Evolutionary conservation across 192 early-diverging fungal species (phyloP).

Genomic region (Gaertneriomyces sp.): DNA sequence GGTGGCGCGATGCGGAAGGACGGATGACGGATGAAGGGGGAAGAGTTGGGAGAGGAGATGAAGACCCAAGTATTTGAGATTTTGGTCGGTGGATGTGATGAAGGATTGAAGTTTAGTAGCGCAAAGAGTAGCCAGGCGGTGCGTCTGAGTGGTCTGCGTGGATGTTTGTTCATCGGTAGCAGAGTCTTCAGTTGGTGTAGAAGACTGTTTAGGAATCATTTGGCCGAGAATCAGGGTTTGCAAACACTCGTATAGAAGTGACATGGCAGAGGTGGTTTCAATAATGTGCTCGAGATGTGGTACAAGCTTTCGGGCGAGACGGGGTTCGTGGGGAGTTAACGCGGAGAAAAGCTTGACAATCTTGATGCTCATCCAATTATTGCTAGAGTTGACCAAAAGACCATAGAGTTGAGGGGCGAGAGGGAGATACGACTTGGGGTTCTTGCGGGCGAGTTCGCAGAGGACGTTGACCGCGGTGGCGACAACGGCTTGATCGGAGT

Average conservation of each 20-base stretch:
- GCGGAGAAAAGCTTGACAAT: slow-evolving; percentile 96
- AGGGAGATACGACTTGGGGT: slow-evolving; percentile 89
- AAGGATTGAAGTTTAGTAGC: slow-evolving; percentile 77
- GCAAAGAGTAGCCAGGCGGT: slow-evolving; percentile 70
- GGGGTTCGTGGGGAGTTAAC: slow-evolving; percentile 87
- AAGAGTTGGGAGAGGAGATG: slow-evolving; percentile 80
- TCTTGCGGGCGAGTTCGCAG: slow-evolving; percentile 90
- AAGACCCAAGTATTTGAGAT: slow-evolving; percentile 90
- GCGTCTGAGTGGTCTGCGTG: too few relatives aligned
- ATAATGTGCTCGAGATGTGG: slow-evolving; percentile 80
- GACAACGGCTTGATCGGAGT: slow-evolving; percentile 92
- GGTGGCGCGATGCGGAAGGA: slow-evolving; percentile 75
- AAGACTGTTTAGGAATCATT: slow-evolving; percentile 53
- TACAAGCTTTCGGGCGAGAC: slow-evolving; percentile 84
- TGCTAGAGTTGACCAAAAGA: slow-evolving; percentile 79
- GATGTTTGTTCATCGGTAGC: too few relatives aligned
- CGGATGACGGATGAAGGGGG: slow-evolving; percentile 76
- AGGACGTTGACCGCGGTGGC: slow-evolving; percentile 92
- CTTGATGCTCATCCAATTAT: slow-evolving; percentile 99
- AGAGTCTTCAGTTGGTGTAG: too few relatives aligned
- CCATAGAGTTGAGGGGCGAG: slow-evolving; percentile 93
- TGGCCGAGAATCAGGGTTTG: slow-evolving; percentile 88
- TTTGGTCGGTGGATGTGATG: slow-evolving; percentile 85
- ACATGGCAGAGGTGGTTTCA: slow-evolving; percentile 88
- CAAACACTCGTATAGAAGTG: slow-evolving; percentile 96